Base-by-base conservation (phyloP, 2,329 filamentous ascomycete species). In the Aspergillus novoparasiticus region DNA sequence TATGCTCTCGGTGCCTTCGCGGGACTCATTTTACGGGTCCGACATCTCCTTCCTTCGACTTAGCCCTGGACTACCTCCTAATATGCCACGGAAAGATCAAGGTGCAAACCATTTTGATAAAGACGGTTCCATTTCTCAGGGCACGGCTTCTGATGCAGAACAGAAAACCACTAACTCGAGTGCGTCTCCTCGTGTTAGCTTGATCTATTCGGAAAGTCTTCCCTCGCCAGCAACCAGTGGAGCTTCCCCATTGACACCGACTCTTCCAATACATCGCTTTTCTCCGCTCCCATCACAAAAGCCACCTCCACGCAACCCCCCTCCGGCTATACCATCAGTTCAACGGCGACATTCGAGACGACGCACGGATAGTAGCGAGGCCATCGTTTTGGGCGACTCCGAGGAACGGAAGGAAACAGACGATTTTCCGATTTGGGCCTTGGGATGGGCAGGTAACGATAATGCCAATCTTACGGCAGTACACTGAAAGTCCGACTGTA, bases 381-480 rank as follows among this genome's bases (percentile, higher is more conserved):
- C 81, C 61, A 82, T 84, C 55, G 76, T 79, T 57, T 72, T 81
- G 51, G 79, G 78, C 57, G 73, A 79, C 26, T 76, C 78, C 1
- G 79, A 81, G 4, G 82, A 83, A 34, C 83, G 84, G 65, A 82
- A 79, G 50, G 86, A 87, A 82, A 86, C 88, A 57, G 70, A 84
- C 12, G 82, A 82, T 6, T 79, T 83, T 59, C 78, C 79, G 6
- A 70, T 80, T 30, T 81, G 79, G 79, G 71, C 77, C 53, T 66
- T 76, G 61, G 71, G 77, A 50, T 74, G 78, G 76, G 71, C 76
- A 16, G 10, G 45, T 75, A 64, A 83, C 80, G 79, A 86, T 30
- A 65, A 65, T 45, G 67, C 67, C 36, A 75, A 71, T 46, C 57
- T 80, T 58, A 73, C 76, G 45, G 66, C 78, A 51, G 77, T 77